phyloP scores from a whole-genome alignment of 805 yeast species.

The Wickerhamiella kurtzmanii region DNA sequence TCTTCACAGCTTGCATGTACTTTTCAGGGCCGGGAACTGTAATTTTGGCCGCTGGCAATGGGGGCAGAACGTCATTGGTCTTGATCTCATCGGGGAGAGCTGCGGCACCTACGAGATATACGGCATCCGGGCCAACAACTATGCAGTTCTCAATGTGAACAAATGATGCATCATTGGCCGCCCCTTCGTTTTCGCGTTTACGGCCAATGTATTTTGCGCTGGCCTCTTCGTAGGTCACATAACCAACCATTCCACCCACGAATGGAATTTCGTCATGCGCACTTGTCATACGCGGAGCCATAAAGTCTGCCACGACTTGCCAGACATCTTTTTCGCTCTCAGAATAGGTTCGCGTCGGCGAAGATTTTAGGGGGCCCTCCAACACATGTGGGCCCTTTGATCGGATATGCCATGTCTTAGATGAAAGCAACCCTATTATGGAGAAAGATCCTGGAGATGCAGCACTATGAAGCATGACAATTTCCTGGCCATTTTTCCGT shows the following conservation, averaged over 20 bases:
- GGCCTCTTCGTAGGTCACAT: constrained; percentile 75
- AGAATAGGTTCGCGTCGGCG: constrained; percentile 6
- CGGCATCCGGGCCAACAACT: not conserved
- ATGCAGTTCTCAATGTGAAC: constrained; percentile 15
- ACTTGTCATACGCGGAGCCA: constrained; percentile 26
- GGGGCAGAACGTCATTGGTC: not conserved
- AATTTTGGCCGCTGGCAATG: constrained; percentile 12
- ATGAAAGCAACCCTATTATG: constrained; percentile 48
- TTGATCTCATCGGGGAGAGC: not conserved
- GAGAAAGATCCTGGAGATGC: constrained; percentile 81
- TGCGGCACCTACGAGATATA: not conserved
- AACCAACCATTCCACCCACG: constrained; percentile 82
- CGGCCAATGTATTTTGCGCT: constrained; percentile 8
- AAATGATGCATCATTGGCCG: constrained; percentile 14
- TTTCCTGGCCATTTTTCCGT: constrained; percentile 27
- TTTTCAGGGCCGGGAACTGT: constrained; percentile 36
- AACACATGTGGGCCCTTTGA: constrained; percentile 9
- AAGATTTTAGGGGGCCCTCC: constrained; percentile 12
- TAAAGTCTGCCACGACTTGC: constrained; percentile 37
- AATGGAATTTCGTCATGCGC: constrained; percentile 46
- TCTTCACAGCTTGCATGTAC: constrained; percentile 42
- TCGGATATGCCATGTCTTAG: constrained; percentile 13
- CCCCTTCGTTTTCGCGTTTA: constrained; percentile 1
- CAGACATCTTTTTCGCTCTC: constrained; percentile 27
- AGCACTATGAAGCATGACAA: constrained; percentile 62